Evolutionary conservation across 441 rosid species (phyloP), one percentile per base, ranked within the genome.

Genomic region (Hura crepitans): DNA sequence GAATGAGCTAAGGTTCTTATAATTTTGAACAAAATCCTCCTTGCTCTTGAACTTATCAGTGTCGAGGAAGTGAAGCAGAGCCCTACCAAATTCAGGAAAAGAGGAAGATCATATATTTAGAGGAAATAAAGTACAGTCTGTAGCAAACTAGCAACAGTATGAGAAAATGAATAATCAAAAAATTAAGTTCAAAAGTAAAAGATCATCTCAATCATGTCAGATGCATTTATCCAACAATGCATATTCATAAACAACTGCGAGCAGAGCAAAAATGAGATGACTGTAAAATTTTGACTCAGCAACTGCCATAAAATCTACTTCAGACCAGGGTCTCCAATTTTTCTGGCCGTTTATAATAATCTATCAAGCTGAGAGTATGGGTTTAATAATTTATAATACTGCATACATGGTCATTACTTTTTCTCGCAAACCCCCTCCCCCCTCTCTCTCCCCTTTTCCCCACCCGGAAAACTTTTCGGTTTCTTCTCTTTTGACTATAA

Each of bases 31-130:
- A 31, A 96, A 96, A 73, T 91, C 97, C 79, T 93, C 99, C 83
- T 93, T 96, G 68, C 81, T 93, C 80, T 76, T 90, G 76, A 96
- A 96, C 90, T 96, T 96, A 78, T 86, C 85, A 72, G 85, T 81
- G 79, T 96, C 99, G 71, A 96, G 97, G 77, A 96, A 96, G 79
- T 96, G 99, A 72, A 96, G 97, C 79, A 96, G 80, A 79, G 99
- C 98, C 99, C 99, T 96, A 78, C 45, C 58, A 71, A 59, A 60
- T 72, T 35, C 54, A 30, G 15, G 43, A 56, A 49, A 69, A n/a
- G 14, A 12, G 11, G 28, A 39, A 64, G 42, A 65, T 51, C 53
- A 58, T 2, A 65, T 60, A 57, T 35, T 22, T 47, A 12, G 10
- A 42, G 23, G 23, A 18, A 60, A 12, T 18, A 68, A n/a, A 31